Percentiles rank a stretch among this genome's conserved stretches.
Evolutionary conservation across 208 protist species (phyloP).

Genomic region (Crithidia expoeki): DNA sequence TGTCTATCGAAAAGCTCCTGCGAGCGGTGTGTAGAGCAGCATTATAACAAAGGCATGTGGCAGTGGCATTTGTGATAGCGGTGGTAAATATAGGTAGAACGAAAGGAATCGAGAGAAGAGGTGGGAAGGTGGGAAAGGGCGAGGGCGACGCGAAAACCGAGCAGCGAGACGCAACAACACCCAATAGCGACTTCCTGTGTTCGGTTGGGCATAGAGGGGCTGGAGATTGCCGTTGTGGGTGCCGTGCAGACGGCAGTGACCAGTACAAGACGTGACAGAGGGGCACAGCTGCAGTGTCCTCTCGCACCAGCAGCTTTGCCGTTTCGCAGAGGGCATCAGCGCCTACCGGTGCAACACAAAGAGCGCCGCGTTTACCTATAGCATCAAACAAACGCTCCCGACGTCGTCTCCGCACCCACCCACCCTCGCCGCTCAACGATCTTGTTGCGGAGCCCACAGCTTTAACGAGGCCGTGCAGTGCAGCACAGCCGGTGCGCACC

Average conservation of each 20-base stretch:
- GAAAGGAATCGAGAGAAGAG: not conserved
- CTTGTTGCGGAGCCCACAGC: not conserved
- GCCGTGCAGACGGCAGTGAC: no score
- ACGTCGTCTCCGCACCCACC: not conserved
- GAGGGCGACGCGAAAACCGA: not conserved
- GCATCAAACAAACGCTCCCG: not conserved
- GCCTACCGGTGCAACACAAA: not conserved
- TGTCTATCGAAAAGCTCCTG: slow-evolving; percentile 11
- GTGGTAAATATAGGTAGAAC: not conserved
- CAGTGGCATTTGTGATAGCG: no score
- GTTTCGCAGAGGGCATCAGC: not conserved
- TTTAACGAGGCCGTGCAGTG: not conserved
- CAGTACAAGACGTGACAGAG: no score
- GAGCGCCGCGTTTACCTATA: not conserved
- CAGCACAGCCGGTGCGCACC: not conserved
- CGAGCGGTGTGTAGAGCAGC: not conserved
- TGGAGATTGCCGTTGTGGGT: no score
- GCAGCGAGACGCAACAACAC: not conserved
- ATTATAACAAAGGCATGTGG: no score
- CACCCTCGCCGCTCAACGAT: not conserved
- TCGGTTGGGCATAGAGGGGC: no score
- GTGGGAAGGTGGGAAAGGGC: not conserved
- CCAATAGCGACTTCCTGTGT: no score
- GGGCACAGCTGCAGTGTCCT: not conserved
- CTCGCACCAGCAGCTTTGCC: not conserved